Evolutionary conservation across 2,329 filamentous ascomycete species (phyloP).

Genomic region (Metarhizium album): DNA sequence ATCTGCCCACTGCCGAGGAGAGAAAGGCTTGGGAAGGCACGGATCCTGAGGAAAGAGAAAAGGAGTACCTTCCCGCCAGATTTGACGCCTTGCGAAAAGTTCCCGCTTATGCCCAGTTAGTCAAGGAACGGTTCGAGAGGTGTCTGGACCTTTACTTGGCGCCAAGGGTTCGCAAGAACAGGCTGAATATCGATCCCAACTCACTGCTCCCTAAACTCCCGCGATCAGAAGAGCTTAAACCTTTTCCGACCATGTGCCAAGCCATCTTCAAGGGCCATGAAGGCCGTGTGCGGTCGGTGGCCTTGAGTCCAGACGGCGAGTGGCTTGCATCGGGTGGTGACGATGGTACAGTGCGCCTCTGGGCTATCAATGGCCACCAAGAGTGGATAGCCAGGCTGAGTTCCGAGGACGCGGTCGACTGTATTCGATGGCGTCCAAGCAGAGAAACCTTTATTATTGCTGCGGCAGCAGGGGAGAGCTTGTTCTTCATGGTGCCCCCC

Average conservation of each 20-base stretch:
- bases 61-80: slow-evolving; percentile 74
- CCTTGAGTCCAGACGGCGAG: slow-evolving; percentile 74
- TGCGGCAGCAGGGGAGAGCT: slow-evolving; percentile 71
- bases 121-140: slow-evolving; percentile 93
- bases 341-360: slow-evolving; percentile 84
- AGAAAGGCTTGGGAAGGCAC: slow-evolving; percentile 72
- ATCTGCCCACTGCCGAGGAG: slow-evolving; percentile 78
- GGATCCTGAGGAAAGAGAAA: slow-evolving; percentile 85
- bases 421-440: slow-evolving; percentile 80
- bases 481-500: slow-evolving; percentile 74
- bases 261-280: slow-evolving; percentile 82
- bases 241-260: slow-evolving; percentile 85
- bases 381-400: slow-evolving; percentile 76
- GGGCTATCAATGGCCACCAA: slow-evolving; percentile 83
- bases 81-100: slow-evolving; percentile 81
- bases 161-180: slow-evolving; percentile 81
- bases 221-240: slow-evolving; percentile 83
- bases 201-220: slow-evolving; percentile 88
- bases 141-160: slow-evolving; percentile 94
- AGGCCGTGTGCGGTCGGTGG: slow-evolving; percentile 73
- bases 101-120: slow-evolving; percentile 77
- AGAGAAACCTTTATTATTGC: slow-evolving; percentile 73
- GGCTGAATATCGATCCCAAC: slow-evolving; percentile 92
- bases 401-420: slow-evolving; percentile 69
- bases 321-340: slow-evolving; percentile 90